Evolutionary conservation across 73 alveolate genomes (phyloP).

Genomic region (Loxodes magnus): DNA sequence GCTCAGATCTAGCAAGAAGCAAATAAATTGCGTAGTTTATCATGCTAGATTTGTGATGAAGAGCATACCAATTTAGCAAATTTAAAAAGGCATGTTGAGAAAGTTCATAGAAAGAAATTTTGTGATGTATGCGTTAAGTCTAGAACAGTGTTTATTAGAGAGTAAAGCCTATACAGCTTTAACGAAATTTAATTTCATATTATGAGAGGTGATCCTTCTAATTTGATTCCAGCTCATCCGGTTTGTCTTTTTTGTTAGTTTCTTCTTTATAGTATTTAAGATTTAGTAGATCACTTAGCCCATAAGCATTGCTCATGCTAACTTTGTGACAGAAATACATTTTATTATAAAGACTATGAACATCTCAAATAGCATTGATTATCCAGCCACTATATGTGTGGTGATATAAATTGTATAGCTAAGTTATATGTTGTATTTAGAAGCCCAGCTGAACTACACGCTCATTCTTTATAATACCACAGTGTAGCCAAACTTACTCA

Average conservation of each 20-base stretch:
- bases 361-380: conserved; percentile 5
- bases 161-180: background rate
- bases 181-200: background rate
- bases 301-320: conserved; percentile 4
- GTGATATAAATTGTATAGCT: conserved; percentile 3
- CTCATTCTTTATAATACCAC: background rate
- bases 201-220: conserved; percentile 3
- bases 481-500: background rate
- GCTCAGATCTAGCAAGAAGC: conserved; percentile 1
- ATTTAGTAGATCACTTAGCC: background rate
- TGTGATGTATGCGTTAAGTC: conserved; percentile 5
- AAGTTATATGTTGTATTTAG: background rate
- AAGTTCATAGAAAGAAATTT: background rate
- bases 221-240: conserved; percentile 5
- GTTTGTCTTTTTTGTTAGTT: background rate
- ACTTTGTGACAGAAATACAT: conserved; percentile 2
- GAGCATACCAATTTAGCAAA: background rate
- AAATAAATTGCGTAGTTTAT: background rate
- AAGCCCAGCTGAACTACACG: conserved; percentile 8
- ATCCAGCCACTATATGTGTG: conserved; percentile 7
- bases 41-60: conserved; percentile 3
- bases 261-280: background rate
- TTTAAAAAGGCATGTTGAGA: conserved; percentile 4
- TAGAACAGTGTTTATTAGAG: conserved; percentile 5
- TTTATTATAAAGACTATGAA: conserved; percentile 4